Evolutionary conservation across 2,329 filamentous ascomycete genomes (phyloP), one percentile per base, ranked within the genome.

Genomic region (Aspergillus japonicus): DNA sequence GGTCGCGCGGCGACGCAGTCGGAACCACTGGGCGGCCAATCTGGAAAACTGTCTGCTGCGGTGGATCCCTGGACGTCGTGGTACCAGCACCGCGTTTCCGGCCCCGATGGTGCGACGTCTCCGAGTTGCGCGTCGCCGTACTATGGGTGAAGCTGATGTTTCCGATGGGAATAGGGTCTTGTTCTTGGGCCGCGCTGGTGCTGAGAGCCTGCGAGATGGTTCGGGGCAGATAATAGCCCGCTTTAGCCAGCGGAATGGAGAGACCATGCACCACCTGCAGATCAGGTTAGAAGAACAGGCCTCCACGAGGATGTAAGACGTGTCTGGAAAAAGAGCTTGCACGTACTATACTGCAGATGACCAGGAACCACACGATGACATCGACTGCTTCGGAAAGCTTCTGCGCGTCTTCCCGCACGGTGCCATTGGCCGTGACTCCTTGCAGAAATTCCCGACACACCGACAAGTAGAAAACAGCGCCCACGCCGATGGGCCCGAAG

Each of bases 401-500:
- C 33, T 78, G 75, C 0, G 91, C 88, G 70, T 96, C 91, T 39
- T 82, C 79, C 29, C 91, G 82, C 14, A 85, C 77, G 33, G 82
- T 70, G 0, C 85, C 87, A 55, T 90, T 78, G 7, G 86, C 83
- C 0, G 82, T 84, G 58, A 87, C 73, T 12, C 78, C 70, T 6
- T 73, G 71, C 2, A 97, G 80, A 62, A 93, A 96, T 24, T 96
- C 90, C 1, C 90, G 75, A 47, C 85, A 88, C 62, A 96, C 81
- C 69, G 92, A 96, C 5, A 97, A 82, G 71, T 97, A 96, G 73
- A 96, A 97, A 21, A 96, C 85, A 1, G 92, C 93, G 16, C 90
- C 91, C 1, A 96, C 92, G 2, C 94, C 92, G 58, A 97, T 93
- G 0, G 93, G 93, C 0, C 93, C 93, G 65, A 97, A 97, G 79